Conservation (phyloP, 208 protist species). For the Crithidia bombi region DNA sequence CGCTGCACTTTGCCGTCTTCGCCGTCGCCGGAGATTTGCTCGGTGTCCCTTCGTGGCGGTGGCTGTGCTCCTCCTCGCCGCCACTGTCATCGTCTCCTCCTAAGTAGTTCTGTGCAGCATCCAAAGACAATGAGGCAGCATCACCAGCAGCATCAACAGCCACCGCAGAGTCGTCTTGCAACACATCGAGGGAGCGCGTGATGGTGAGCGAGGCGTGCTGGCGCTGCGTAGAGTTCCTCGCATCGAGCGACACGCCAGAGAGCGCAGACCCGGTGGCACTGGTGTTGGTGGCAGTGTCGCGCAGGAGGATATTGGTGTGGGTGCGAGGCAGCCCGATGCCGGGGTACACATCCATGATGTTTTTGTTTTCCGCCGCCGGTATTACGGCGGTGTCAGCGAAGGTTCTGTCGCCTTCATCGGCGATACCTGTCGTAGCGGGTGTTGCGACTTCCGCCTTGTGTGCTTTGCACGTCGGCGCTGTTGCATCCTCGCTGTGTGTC, state of each 20-base stretch:
- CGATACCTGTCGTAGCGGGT: no score
- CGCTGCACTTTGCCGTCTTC: no score
- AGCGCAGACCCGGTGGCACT: not conserved
- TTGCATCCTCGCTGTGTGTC: no score
- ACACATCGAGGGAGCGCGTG: not conserved
- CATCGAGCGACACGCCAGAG: not conserved
- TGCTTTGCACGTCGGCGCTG: no score
- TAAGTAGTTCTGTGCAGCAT: no score
- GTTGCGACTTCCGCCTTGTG: no score
- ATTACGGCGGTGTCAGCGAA: not conserved
- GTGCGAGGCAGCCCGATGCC: not conserved
- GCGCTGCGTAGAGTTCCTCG: constrained; percentile 12
- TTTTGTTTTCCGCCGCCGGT: not conserved
- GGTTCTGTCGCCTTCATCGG: not conserved
- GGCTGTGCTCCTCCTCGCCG: no score
- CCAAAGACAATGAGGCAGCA: no score
- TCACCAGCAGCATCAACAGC: not conserved
- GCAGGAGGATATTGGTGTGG: not conserved
- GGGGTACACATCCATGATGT: not conserved
- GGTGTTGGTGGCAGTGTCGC: not conserved
- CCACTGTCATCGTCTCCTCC: no score
- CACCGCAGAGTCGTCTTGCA: no score
- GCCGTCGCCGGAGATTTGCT: no score
- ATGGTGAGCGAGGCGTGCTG: not conserved
- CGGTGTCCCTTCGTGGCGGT: no score